Evolutionary conservation across 164 flowering plant genomes (phyloP), one percentile per base, ranked within the genome.

Genomic region (Macadamia integrifolia): DNA sequence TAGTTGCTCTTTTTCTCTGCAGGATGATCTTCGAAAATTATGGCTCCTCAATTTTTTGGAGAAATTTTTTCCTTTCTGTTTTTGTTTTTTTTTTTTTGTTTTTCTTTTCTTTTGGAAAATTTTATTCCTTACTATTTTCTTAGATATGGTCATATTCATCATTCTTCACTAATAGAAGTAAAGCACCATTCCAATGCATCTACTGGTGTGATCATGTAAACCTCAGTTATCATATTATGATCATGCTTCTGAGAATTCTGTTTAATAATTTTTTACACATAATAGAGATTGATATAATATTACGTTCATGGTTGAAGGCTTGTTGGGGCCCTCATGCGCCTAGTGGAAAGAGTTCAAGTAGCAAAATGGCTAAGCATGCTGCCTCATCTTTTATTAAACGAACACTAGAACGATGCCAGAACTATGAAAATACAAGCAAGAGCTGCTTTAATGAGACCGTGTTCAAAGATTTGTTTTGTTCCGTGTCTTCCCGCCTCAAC

Each of bases 361-460:
- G 81, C 78, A 90, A 85, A 80, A 67, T 81, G 61, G 82, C 88
- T 63, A 92, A 85, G 81, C 91, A 83, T 75, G 87, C 87, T 67
- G 87, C 92, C 30, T 76, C 81, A 58, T 87, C 82, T 72, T 90
- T 86, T 79, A 85, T 79, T 11, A 85, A 77, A 71, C 79, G 85
- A 57, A 84, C 85, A 62, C 67, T 93, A 59, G 85, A 85, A 31
- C 80, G 80, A 30, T 90, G 84, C 68, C 87, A 75, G 61, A 78
- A 77, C 65, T 87, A 70, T 80, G 88, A 88, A 75, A 81, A 73
- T 57, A 77, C 87, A 4, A 90, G 93, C 46, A 79, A 73, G 71
- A 89, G 96, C 77, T 93, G 97, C 83, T 91, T 93, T 73, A 80
- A 72, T 70, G 96, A 86, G 59, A 86, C 88, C 31, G 44, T 74